Evolutionary conservation across 495 filamentous ascomycete species (phyloP), one percentile per base, ranked within the genome.

Genomic region (Niebla homalea): DNA sequence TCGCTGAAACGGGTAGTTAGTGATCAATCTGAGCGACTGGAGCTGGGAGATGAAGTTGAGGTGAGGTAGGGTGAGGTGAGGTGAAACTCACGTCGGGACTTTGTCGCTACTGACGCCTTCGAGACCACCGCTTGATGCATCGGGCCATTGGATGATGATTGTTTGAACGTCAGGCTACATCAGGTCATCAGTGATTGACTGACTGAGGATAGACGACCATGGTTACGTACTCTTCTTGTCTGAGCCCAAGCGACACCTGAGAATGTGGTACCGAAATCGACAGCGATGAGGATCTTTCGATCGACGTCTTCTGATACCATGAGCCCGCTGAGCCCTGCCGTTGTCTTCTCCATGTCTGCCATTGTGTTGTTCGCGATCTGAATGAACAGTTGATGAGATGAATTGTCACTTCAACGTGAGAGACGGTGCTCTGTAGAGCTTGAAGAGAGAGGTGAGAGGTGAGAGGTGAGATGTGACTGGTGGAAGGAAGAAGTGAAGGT

Each of bases 221-320:
- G 7, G 4, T 20, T 7, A 3, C 59, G 43, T 54, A 66, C 67
- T 48, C 59, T 53, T 35, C 55, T 58, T 26, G 60, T 63, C 51
- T 65, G 62, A 15, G 67, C 64, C 73, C 74, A 78, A n/a, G 73
- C 69, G 25, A 72, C 60, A 25, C 73, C 71, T 8, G 69, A 70
- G 44, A 66, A 74, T 0, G 72, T 76, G 18, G 71, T 74, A 0
- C 71, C 72, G 43, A 58, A 58, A 23, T 58, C 55, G 10, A 60
- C 52, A 5, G 55, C 55, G 32, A 60, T 58, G 29, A 60, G 52
- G 4, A 60, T 43, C 55, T 60, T 60, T 15, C 58, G 51, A 26
- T 60, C 58, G 15, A n/a, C 42, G n/a, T 54, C 54, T 6, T 59
- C 54, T n/a, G 37, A 38, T 5, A 59, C 21, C 0, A 35, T 32